Conservation (phyloP, 768 basidiomycete genomes). For the Lanmaoa rubissima region DNA sequence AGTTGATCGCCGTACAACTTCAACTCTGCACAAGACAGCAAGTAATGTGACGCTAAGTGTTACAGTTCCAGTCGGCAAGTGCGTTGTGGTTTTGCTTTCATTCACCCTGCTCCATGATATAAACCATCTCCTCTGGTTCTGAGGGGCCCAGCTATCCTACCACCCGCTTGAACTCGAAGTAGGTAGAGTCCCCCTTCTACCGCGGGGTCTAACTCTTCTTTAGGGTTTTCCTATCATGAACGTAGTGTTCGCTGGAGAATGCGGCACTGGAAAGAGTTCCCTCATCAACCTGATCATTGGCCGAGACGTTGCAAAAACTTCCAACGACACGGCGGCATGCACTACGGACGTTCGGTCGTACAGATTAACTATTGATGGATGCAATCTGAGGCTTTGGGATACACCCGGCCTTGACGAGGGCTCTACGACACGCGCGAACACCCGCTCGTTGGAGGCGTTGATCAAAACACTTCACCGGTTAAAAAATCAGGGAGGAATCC, state of each 20-base stretch:
- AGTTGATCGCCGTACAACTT: neutral
- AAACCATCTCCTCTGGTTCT: neutral
- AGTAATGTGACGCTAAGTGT: neutral
- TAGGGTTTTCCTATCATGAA: slow-evolving; percentile 15
- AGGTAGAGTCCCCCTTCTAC: neutral
- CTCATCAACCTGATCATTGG: slow-evolving; percentile 23
- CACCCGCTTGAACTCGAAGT: neutral
- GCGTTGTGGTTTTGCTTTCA: neutral
- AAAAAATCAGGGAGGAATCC: slow-evolving; percentile 2
- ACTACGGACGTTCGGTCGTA: slow-evolving; percentile 12
- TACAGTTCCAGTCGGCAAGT: neutral
- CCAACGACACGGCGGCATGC: slow-evolving; percentile 20
- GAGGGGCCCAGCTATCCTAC: neutral
- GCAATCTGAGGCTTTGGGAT: slow-evolving; percentile 14
- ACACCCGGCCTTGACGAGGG: slow-evolving; percentile 18
- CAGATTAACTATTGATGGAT: slow-evolving; percentile 13
- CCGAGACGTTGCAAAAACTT: slow-evolving; percentile 12
- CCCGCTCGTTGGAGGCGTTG: slow-evolving; percentile 2
- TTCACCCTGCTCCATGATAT: neutral
- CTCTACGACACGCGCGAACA: slow-evolving; percentile 1
- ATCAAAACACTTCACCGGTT: slow-evolving; percentile 10
- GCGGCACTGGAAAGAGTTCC: slow-evolving; percentile 26
- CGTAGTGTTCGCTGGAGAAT: slow-evolving; percentile 25
- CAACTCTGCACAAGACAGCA: slow-evolving; percentile 2
- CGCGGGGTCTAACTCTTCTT: neutral